These are phyloP conservation scores for Dictyophora rubrovolvata DNA, from an alignment of 768 basidiomycete genomes.

Conservation along the genomic window DNA sequence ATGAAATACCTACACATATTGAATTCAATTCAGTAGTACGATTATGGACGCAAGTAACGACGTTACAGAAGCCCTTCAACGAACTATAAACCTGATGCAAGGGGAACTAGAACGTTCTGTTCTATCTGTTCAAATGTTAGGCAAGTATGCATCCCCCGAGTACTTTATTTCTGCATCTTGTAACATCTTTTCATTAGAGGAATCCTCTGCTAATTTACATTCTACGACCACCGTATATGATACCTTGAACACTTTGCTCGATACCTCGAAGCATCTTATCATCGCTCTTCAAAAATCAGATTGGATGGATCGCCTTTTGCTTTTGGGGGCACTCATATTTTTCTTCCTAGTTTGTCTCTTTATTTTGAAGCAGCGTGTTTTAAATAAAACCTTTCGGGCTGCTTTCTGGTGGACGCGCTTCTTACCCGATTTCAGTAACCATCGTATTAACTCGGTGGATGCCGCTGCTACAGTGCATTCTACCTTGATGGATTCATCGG, in stretches of 20 bases:
- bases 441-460: too few relatives aligned
- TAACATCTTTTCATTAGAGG: constrained; percentile 37
- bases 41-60: constrained; percentile 85
- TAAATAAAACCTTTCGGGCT: constrained; percentile 69
- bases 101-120: constrained; percentile 86
- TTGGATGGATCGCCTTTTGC: constrained; percentile 82
- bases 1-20: not conserved
- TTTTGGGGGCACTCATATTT: constrained; percentile 69
- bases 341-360: constrained; percentile 79
- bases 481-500: not conserved
- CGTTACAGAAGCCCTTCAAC: constrained; percentile 78
- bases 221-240: constrained; percentile 73
- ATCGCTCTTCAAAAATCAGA: constrained; percentile 84
- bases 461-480: not conserved
- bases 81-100: constrained; percentile 83
- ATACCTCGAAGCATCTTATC: constrained; percentile 75
- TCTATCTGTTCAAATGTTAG: constrained; percentile 75
- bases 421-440: constrained; percentile 29
- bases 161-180: not conserved
- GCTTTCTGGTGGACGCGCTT: constrained; percentile 87
- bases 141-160: constrained; percentile 27
- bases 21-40: constrained; percentile 33
- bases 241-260: constrained; percentile 56
- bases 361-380: constrained; percentile 77
- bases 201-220: constrained; percentile 66